Base-by-base conservation (phyloP, 495 filamentous ascomycete genomes). In the Aspergillus leporis region DNA sequence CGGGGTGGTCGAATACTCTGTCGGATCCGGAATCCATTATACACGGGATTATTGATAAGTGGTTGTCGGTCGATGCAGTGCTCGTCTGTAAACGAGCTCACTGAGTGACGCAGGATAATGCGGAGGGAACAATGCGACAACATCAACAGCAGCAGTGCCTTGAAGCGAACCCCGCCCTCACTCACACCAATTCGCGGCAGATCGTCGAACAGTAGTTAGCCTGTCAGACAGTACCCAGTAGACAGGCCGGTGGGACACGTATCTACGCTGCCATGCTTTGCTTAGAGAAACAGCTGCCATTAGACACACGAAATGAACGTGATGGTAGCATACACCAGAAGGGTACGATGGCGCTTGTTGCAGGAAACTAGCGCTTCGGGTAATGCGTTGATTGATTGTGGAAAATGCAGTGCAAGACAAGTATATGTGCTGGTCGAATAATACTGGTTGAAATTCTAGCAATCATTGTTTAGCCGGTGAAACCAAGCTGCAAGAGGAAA, bases 11-110 rank as follows among this genome's bases (percentile, higher is more conserved):
- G 59, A 70, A 60, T 49, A 65, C 47, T 23, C 61, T 60, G 59
- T 72, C 68, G 49, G 72, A 62, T 13, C 58, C 47, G 61, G 54
- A 57, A 51, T 77, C 72, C 76, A 79, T 77, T 56, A 59, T 34
- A 40, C 14, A 23, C 55, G 19, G 18, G 45, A 56, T 16, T 36
- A 50, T 49, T 34, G 43, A 58, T 31, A 49, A 58, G 4, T 43
- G 32, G 53, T 55, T 50, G 57, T 32, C 56, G n/a, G 34, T 47
- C 18, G 45, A 60, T 59, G 34, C 45, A 47, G 46, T 22, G 22
- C 14, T 40, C 18, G n/a, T 53, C 21, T 19, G 58, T 47, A 22
- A 55, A 22, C 23, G n/a, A 50, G 18, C 38, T 48, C 41, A 21
- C 16, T 30, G 23, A 58, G 54, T 54, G 50, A 61, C 22, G 62